Evolutionary conservation across 2,329 filamentous ascomycete genomes (phyloP), one percentile per base, ranked within the genome.

Genomic region (Piedraia hortae): DNA sequence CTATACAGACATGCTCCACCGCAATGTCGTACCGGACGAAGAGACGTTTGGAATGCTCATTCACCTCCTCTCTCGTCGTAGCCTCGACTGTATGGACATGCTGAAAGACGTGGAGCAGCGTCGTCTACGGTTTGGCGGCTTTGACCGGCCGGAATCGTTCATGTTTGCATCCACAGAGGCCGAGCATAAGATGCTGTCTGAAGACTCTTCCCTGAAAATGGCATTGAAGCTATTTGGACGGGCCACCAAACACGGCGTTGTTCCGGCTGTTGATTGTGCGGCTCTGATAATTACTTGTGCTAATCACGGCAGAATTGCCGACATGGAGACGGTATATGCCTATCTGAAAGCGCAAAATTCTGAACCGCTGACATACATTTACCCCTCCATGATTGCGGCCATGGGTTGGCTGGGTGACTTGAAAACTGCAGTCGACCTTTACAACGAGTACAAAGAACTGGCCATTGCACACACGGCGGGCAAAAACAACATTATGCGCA

Each of bases 1-100:
- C 23, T 97, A 93, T 45, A 71, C 78, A 9, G 80, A 93, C 42
- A 93, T 97, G 85, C 64, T 90, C 34, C 66, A 70, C 32, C 71
- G 80, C 31, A 70, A 69, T 34, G 68, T 93, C 12, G 51, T 60
- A 10, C 80, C 82, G 5, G 70, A 91, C 42, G 65, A 67, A 24
- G 62, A 72, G 26, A 93, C 82, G 0, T 93, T 89, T 47, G 66
- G 77, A 39, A 78, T 78, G 15, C 54, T 97, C 10, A 72, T 97
- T 24, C 65, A 71, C 26, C 54, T 91, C 17, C 56, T 97, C 23
- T 71, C 80, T 10, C 61, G 65, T 8, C 67, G 78, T 31, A 78
- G 77, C 17, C 55, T 88, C 20, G 72, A 89, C 39, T 68, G 82
- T 5, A 59, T 68, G 11, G 56, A 61, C 14, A 56, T 73, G 41